phyloP scores from a whole-genome alignment of 148 eudicot genomes.

The Fagopyrum homotropicum region DNA sequence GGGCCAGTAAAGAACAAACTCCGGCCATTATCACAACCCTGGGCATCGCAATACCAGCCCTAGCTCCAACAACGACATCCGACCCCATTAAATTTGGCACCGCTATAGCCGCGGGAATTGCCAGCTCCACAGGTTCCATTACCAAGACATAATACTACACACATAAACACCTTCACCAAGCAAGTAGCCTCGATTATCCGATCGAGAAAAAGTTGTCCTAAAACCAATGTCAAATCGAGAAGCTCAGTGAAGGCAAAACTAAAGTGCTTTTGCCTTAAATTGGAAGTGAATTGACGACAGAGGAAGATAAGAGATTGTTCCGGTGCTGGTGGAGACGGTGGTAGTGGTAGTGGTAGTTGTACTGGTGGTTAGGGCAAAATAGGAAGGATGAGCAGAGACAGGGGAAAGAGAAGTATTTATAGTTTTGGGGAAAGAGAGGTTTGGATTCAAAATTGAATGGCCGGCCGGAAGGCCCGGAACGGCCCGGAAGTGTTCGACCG shows the following conservation, averaged over 20 bases:
- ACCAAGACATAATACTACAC: slow-evolving; percentile 16
- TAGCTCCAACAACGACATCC: slow-evolving; percentile 30
- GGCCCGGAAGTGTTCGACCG: slow-evolving; percentile 20
- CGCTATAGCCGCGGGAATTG: slow-evolving; percentile 25
- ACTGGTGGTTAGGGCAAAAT: slow-evolving; percentile 52
- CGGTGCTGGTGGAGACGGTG: slow-evolving; percentile 17
- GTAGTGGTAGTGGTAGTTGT: slow-evolving; percentile 8
- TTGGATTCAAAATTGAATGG: slow-evolving; percentile 6
- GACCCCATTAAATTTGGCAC: slow-evolving; percentile 51
- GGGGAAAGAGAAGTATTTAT: slow-evolving; percentile 47
- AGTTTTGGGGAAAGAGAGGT: slow-evolving; percentile 69
- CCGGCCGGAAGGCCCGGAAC: too few species aligned
- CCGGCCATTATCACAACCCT: slow-evolving; percentile 23
- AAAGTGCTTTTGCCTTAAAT: background rate
- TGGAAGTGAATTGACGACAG: background rate
- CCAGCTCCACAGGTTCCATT: slow-evolving; percentile 44
- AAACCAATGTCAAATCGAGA: background rate
- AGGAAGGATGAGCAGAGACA: slow-evolving; percentile 17
- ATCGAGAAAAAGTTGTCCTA: background rate
- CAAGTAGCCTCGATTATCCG: background rate
- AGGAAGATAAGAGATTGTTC: background rate
- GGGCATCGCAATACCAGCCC: slow-evolving; percentile 31
- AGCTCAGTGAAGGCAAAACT: background rate
- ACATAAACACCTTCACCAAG: background rate
- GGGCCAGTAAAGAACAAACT: slow-evolving; percentile 23